Percentiles rank a stretch among this genome's conserved stretches.
These are phyloP conservation scores for Boechera stricta DNA, from an alignment of 345 rosid species.

Conservation along the genomic window DNA sequence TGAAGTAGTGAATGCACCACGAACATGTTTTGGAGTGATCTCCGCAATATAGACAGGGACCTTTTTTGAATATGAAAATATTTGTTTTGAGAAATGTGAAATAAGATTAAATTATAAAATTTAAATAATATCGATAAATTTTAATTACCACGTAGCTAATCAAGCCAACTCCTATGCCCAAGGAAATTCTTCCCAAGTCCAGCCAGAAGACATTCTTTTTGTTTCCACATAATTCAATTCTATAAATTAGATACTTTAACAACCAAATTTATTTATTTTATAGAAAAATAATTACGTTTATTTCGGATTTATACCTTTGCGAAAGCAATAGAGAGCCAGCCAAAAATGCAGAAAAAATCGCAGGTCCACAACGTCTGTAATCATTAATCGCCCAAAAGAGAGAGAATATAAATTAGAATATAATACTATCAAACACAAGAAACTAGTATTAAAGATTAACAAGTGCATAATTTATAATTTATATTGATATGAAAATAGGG, in stretches of 20 bases:
- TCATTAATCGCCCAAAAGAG: neutral
- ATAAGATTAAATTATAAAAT: neutral
- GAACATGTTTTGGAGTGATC: constrained; percentile 52
- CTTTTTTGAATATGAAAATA: constrained; percentile 30
- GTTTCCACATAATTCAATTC: neutral
- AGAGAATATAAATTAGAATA: neutral
- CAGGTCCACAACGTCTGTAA: constrained; percentile 50
- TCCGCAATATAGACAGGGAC: constrained; percentile 57
- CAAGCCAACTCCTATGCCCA: constrained; percentile 46
- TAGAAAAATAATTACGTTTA: neutral
- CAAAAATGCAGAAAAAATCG: constrained; percentile 44
- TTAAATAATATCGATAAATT: neutral
- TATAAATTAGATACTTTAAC: neutral
- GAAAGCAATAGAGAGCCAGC: constrained; percentile 51
- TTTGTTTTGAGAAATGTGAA: neutral
- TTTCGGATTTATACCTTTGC: constrained; percentile 44
- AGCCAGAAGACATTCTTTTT: constrained; percentile 44
- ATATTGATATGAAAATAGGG: neutral
- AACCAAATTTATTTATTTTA: neutral
- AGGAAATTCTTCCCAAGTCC: constrained; percentile 39
- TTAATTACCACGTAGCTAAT: constrained; percentile 46
- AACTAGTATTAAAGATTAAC: neutral
- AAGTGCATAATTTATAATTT: neutral
- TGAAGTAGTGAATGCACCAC: constrained; percentile 50
- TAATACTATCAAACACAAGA: neutral